Evolutionary conservation across 805 yeast species (phyloP).

Genomic region (Ogataea nitratoaversa): DNA sequence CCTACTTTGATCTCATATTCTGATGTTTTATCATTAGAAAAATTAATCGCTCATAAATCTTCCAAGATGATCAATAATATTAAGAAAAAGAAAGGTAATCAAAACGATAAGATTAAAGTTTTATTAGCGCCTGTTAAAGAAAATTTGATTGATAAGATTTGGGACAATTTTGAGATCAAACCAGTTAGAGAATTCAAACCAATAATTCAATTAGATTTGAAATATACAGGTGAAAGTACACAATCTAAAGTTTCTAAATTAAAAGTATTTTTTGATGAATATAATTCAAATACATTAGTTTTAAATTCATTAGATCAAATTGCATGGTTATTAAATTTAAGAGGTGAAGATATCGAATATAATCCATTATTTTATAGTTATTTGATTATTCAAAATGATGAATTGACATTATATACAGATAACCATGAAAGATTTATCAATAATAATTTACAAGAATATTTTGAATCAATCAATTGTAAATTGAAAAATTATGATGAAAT

Average conservation of each 20-base stretch:
- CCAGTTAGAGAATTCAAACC: conserved; percentile 55
- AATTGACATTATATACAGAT: conserved; percentile 41
- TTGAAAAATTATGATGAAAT: conserved; percentile 42
- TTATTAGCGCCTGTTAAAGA: conserved; percentile 42
- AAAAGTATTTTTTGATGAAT: conserved; percentile 32
- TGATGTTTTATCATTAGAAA: conserved; percentile 31
- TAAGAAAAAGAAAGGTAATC: conserved; percentile 21
- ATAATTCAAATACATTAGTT: conserved; percentile 27
- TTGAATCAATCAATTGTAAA: conserved; percentile 40
- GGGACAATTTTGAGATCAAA: conserved; percentile 51
- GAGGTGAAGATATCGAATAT: conserved; percentile 52
- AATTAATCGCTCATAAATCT: conserved; percentile 20
- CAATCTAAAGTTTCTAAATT: conserved; percentile 53
- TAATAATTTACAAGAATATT: conserved; percentile 33
- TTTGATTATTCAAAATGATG: conserved; percentile 40
- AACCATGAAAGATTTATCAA: conserved; percentile 33
- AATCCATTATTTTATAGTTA: conserved; percentile 53
- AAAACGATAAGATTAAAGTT: conserved; percentile 30
- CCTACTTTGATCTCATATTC: conserved; percentile 43
- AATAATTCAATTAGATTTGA: conserved; percentile 45
- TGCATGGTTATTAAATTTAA: conserved; percentile 84
- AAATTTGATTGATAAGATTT: conserved; percentile 46
- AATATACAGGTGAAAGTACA: conserved; percentile 64
- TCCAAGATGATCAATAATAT: background rate
- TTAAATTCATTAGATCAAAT: conserved; percentile 70